A percentile compares a stretch with the other conserved stretches of the same genome.
Conservation (phyloP, 2,329 filamentous ascomycete genomes). For the Cladosporium sp. region DNA sequence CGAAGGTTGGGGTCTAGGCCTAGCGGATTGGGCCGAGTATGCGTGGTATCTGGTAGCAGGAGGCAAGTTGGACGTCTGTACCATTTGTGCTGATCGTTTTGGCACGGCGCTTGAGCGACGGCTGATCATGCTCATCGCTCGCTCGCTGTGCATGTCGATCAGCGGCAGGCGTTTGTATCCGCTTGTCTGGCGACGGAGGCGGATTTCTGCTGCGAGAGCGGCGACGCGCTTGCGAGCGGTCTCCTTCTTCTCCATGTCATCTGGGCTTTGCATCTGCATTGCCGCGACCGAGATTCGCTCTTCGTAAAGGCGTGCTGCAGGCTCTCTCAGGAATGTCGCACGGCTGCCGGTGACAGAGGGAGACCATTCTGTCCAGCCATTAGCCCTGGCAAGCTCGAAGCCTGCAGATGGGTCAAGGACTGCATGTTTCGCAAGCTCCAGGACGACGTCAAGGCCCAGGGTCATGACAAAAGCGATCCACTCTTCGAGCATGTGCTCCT, state of each 20-base stretch:
- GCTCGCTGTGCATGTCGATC: conserved; percentile 41
- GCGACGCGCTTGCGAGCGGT: conserved; percentile 46
- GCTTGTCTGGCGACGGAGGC: conserved; percentile 38
- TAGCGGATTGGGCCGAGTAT: not conserved
- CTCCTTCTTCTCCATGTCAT: conserved; percentile 38
- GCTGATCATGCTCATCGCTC: conserved; percentile 36
- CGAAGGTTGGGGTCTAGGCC: not conserved
- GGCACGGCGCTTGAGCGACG: conserved; percentile 24
- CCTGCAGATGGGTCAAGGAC: conserved; percentile 42
- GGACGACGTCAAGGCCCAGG: conserved; percentile 57
- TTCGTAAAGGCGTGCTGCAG: conserved; percentile 61
- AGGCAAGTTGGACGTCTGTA: not conserved
- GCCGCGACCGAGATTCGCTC: conserved; percentile 43
- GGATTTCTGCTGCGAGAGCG: conserved; percentile 45
- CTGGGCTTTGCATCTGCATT: conserved; percentile 36
- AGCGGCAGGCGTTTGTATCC: conserved; percentile 38
- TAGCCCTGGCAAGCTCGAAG: conserved; percentile 54
- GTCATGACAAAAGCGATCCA: conserved; percentile 63
- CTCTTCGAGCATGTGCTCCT: conserved; percentile 59
- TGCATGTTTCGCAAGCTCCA: conserved; percentile 51
- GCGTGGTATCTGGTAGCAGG: not conserved
- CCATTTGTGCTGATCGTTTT: not conserved
- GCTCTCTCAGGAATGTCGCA: conserved; percentile 60
- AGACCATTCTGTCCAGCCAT: conserved; percentile 60
- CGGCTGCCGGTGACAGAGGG: conserved; percentile 49